Base-by-base conservation (phyloP, 345 rosid genomes). In the Sisymbrium altissimum region DNA sequence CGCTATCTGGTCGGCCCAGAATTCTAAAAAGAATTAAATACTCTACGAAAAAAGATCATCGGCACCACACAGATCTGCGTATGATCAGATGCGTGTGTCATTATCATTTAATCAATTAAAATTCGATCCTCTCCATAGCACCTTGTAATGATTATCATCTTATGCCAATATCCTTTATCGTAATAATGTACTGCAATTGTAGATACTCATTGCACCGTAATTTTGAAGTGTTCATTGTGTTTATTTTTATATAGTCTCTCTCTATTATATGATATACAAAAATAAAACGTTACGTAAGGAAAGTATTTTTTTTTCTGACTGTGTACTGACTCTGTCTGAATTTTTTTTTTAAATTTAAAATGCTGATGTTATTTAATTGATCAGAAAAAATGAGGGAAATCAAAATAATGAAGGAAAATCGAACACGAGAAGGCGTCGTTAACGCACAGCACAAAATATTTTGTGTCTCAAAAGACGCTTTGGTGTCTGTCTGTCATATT, bases 181-280 rank as follows among this genome's bases (percentile, higher is more conserved):
- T 53, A 41, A 41, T 75, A 45, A 66, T 60, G 7, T 6, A 35
- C n/a, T 25, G 2, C 36, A 4, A 32, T 21, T 50, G 72, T 40
- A 39, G 12, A 3, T 61, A 62, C 70, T 76, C 75, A 76, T 76
- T 69, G 18, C 79, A 76, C 57, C 74, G 70, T 76, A 76, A 44
- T 33, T 69, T 14, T 8, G 17, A 68, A 75, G 74, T 52, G 23
- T 68, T 53, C 70, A 61, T 41, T 67, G 62, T 59, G 44, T 65
- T 45, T 56, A 36, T 5, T 23, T 32, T 72, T 18, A n/a, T 7
- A 14, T 41, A 61, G 39, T 38, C 8, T 62, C 8, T 61, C 25
- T 56, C 1, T 33, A 12, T 50, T 15, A 11, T 30, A 52, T 3
- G 17, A 4, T 19, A 19, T 9, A n/a, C n/a, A 9, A 36, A 21